phyloP scores from a whole-genome alignment of 2,329 filamentous ascomycete species.

The Pseudogymnoascus sp. region DNA sequence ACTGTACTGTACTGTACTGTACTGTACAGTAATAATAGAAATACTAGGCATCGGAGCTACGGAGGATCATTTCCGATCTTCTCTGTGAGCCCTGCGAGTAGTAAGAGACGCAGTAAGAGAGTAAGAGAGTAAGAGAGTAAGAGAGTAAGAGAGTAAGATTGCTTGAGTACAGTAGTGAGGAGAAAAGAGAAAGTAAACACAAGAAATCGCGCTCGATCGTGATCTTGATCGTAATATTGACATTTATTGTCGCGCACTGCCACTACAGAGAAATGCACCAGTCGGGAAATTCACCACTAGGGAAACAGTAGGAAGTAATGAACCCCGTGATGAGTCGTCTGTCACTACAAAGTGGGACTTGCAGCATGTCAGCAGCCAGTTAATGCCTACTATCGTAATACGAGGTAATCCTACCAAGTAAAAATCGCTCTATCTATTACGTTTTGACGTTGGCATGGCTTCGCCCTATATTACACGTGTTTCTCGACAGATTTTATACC shows the following conservation, averaged over 20 bases:
- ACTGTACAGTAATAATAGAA: too few relatives aligned
- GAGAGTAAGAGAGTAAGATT: too few relatives aligned
- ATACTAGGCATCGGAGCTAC: background rate
- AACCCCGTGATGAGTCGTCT: background rate
- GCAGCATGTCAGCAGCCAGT: background rate
- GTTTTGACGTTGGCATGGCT: background rate
- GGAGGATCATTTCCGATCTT: background rate
- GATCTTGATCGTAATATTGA: too few relatives aligned
- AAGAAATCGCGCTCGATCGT: too few relatives aligned
- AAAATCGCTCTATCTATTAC: background rate
- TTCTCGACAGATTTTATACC: background rate
- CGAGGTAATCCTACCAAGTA: too few relatives aligned
- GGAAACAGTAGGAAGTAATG: background rate
- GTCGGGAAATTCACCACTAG: background rate
- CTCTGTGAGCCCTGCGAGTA: background rate
- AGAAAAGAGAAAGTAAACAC: too few relatives aligned
- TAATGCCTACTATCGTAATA: too few relatives aligned
- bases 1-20: too few relatives aligned
- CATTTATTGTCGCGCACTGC: background rate
- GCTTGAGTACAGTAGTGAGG: too few relatives aligned
- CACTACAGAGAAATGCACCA: background rate
- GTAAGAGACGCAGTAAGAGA: too few relatives aligned
- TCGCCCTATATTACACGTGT: background rate
- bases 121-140: too few relatives aligned
- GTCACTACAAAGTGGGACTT: background rate